Base-by-base conservation (phyloP, 768 basidiomycete genomes). In the Strobilomyces confusus region DNA sequence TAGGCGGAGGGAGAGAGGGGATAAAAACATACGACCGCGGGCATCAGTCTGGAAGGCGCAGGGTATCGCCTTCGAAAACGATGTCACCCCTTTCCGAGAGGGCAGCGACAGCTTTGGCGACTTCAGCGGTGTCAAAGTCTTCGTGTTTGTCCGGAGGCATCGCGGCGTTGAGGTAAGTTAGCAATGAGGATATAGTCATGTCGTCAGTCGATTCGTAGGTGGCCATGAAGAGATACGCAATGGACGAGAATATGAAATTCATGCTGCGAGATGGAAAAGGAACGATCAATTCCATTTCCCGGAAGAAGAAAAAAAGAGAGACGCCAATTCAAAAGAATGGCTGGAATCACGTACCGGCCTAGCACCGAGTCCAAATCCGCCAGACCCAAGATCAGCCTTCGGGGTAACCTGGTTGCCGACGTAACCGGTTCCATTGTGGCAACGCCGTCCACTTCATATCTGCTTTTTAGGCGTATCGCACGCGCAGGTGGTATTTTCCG, bases 61-160 rank as follows among this genome's bases (percentile, higher is more conserved):
- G 56, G 25, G 65, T 71, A 33, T 84, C 82, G 6, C 81, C 82
- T 62, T 81, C 78, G 43, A 82, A 74, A 25, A 75, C 58, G 9
- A 83, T 69, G 36, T 74, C 68, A 0, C 80, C 79, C 52, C 72
- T 71, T 26, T 79, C 80, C 36, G 77, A 73, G 45, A 82, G 59
- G 13, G 65, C 59, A 1, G 72, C 77, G 14, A 77, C 77, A 4
- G 75, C 76, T 44, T 75, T 74, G 7, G 77, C 77, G 17, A 90
- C 86, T 69, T 90, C 88, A 2, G 77, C 76, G 13, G 86, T 87
- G 67, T 90, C 87, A 56, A 87, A 90, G 58, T 90, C 87, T 71
- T 89, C 87, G 63, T 88, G 82, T 69, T 89, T 89, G 64, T 89
- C 87, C 25, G 73, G 75, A 4, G 88, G 88, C 72, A 89, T 80